Base-by-base conservation (phyloP, 1,284 basidiomycete genomes). In the Moniliella sp. region DNA sequence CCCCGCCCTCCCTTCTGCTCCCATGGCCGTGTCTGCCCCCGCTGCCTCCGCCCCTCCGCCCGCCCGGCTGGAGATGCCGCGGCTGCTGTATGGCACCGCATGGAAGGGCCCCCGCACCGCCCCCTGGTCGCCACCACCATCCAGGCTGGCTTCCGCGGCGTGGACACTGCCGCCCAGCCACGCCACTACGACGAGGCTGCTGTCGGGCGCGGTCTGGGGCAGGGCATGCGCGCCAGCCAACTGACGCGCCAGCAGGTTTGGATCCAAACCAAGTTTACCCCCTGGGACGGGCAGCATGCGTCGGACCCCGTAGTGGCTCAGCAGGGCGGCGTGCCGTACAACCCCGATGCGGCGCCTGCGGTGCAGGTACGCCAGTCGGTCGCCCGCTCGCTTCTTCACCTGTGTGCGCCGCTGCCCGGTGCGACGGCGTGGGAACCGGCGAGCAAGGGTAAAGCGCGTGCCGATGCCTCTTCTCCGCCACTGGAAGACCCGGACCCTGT, bases 151-250 rank as follows among this genome's bases (percentile, higher is more conserved):
- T 57, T 57, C 32, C 43, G 48, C 4, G 55, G 21, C 21, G 21
- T 57, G 26, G 55, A 57, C 35, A 51, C 48, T 2, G 50, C 55
- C 12, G 55, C 34, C 3, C 55, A 57, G 31, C 45, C 43, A 16
- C 56, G 56, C 28, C 55, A 57, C 37, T 57, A 57, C 30, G 43
- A 49, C 16, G 52, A 57, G 32, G 53, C 54, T 25, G 40, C 50
- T 12, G 53, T 57, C 9, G 55, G 55, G 0, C 25, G 35, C 13
- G 55, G 50, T 4, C 28, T 57, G n/a, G 10, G 15, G 19, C 36
- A 23, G 2, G 48, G 45, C 1, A 31, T 33, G 3, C 13, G 29
- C 11, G 47, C 50, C 8, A 34, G 49, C 23, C 13, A 39, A 3
- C 33, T 56, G 7, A 21, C 28, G 7, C 30, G 55, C 4, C 30